Evolutionary conservation across 202 grass and related monocot genomes (phyloP).

Genomic region (Cymbopogon flexuosus): DNA sequence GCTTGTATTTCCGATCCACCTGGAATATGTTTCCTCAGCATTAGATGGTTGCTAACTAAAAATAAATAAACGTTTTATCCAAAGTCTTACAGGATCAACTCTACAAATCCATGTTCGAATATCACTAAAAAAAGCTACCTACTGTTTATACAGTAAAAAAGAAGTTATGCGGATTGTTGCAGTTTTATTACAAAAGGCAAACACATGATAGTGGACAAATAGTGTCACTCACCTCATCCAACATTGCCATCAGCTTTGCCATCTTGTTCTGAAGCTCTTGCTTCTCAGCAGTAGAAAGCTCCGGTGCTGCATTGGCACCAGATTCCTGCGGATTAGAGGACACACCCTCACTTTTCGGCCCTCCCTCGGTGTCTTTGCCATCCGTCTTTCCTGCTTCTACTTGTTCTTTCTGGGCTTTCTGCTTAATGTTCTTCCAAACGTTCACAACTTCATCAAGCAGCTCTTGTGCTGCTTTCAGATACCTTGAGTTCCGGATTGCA

Average conservation of each 20-base stretch:
- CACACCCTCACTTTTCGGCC: slow-evolving; percentile 45
- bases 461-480: slow-evolving; percentile 61
- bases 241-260: slow-evolving; percentile 63
- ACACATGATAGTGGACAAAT: background rate
- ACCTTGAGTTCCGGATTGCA: slow-evolving; percentile 53
- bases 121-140: background rate
- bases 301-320: slow-evolving; percentile 33
- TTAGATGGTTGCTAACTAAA: slow-evolving; percentile 10
- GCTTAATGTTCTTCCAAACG: slow-evolving; percentile 56
- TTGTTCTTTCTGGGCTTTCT: slow-evolving; percentile 57
- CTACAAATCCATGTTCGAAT: background rate
- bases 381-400: slow-evolving; percentile 36
- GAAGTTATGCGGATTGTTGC: background rate
- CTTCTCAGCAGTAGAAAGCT: slow-evolving; percentile 67
- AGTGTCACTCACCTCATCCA: slow-evolving; percentile 61
- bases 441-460: slow-evolving; percentile 67
- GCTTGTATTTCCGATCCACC: slow-evolving; percentile 71
- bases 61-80: background rate
- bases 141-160: background rate
- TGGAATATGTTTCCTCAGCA: slow-evolving; percentile 34
- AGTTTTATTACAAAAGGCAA: slow-evolving; percentile 9
- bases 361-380: slow-evolving; percentile 43
- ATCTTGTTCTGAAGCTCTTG: slow-evolving; percentile 84
- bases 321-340: slow-evolving; percentile 51
- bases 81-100: slow-evolving; percentile 11